Conservation (phyloP, 2,329 filamentous ascomycete genomes). For the Cercospora zeae-maydis region DNA sequence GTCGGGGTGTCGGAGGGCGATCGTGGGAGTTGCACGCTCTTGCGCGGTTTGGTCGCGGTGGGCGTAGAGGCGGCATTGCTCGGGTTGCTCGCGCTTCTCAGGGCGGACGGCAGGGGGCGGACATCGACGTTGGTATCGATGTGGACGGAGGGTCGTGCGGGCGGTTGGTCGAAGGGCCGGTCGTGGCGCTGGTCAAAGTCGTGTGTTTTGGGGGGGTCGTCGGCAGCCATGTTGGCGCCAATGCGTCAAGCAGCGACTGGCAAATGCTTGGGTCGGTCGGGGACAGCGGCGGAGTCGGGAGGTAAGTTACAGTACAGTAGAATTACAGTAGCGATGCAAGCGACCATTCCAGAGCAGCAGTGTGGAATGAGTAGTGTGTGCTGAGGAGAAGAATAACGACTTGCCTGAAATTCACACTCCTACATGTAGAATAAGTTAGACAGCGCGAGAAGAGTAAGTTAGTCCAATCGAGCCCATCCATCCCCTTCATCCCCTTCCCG, state of each 20-base stretch:
- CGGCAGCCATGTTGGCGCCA: conserved; percentile 21
- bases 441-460: too few relatives aligned
- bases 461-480: too few relatives aligned
- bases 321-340: too few relatives aligned
- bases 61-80: not conserved
- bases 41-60: conserved; percentile 29
- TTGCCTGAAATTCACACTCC: too few relatives aligned
- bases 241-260: conserved; percentile 4
- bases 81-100: not conserved
- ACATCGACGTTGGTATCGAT: not conserved
- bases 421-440: too few relatives aligned
- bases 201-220: conserved; percentile 27
- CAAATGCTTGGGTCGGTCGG: not conserved
- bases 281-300: too few relatives aligned
- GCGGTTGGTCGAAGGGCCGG: conserved; percentile 30
- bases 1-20: not conserved
- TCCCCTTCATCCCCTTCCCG: not conserved
- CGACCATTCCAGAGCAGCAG: too few relatives aligned
- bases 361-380: too few relatives aligned
- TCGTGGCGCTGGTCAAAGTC: conserved; percentile 37
- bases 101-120: not conserved
- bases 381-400: too few relatives aligned
- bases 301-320: too few relatives aligned
- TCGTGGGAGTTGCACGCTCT: conserved; percentile 39
- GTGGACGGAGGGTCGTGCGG: conserved; percentile 15